Conservation (phyloP, 108 stramenopile species). For the Fragilariopsis cylindrus region DNA sequence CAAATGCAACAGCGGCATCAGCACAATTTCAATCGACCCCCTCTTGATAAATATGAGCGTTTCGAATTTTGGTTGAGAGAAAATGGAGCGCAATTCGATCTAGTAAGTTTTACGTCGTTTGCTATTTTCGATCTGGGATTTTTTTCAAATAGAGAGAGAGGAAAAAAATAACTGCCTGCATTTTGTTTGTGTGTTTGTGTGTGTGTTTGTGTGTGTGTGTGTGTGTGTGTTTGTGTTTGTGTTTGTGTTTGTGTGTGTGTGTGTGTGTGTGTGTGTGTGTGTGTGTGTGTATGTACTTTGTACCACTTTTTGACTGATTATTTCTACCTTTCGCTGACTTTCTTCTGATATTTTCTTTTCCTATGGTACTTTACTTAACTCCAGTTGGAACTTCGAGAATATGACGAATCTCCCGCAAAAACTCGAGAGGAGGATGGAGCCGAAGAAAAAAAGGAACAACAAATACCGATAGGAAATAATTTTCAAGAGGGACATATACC, state of each 20-base stretch:
- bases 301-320: not conserved
- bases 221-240: no score
- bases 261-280: not conserved
- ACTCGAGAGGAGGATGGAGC: constrained; percentile 36
- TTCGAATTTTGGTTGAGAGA: constrained; percentile 82
- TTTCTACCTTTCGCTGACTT: not conserved
- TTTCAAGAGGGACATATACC: constrained; percentile 2
- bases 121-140: no score
- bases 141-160: no score
- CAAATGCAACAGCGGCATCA: no score
- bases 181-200: no score
- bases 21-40: constrained; percentile 3
- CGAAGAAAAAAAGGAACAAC: constrained; percentile 66
- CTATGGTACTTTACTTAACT: not conserved
- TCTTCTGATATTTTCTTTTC: not conserved
- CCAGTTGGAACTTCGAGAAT: constrained; percentile 60
- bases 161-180: no score
- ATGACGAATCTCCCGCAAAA: constrained; percentile 36
- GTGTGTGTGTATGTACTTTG: not conserved
- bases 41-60: constrained; percentile 68
- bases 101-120: constrained; percentile 36
- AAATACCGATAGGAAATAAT: not conserved
- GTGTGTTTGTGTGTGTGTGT: no score
- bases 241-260: no score
- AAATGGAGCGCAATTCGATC: constrained; percentile 80